Percentiles rank a stretch among this genome's conserved stretches.
These are phyloP conservation scores for Astrephomene gubernaculifera DNA, from an alignment of 139 green algal genomes.

Conservation along the genomic window DNA sequence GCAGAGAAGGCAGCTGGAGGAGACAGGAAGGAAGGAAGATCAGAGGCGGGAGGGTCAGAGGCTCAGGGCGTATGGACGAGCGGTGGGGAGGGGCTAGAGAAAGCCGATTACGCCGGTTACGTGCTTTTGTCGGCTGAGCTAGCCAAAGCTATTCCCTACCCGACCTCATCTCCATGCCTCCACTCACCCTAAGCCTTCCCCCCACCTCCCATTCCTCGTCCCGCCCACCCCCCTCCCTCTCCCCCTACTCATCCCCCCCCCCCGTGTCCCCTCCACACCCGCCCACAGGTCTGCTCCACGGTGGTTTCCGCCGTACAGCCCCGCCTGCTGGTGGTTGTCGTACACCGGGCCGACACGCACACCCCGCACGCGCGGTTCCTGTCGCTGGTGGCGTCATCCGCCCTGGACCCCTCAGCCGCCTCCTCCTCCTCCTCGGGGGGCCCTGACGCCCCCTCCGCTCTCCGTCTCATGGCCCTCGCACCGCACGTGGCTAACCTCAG, in stretches of 20 bases:
- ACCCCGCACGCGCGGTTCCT: conserved; percentile 16
- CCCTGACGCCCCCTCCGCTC: background rate
- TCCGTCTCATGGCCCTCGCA: conserved; percentile 29
- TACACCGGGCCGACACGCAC: conserved; percentile 42
- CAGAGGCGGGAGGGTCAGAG: too few species aligned
- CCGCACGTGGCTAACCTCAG: conserved; percentile 44
- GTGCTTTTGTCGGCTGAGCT: too few species aligned
- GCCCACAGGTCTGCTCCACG: background rate
- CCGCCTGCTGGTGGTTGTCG: conserved; percentile 23
- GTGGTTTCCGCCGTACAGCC: conserved; percentile 1
- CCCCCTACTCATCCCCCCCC: background rate
- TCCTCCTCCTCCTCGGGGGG: too few species aligned
- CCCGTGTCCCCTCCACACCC: background rate
- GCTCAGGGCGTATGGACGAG: too few species aligned
- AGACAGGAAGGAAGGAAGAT: too few species aligned
- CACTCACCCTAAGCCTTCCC: background rate
- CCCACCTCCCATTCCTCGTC: too few species aligned
- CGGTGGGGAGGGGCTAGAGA: too few species aligned
- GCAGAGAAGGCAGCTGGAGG: too few species aligned
- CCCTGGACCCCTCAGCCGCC: too few species aligned
- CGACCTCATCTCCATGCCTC: background rate
- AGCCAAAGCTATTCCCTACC: too few species aligned
- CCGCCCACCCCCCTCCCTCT: background rate
- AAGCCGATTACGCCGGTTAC: too few species aligned
- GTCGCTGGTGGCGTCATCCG: too few species aligned